A percentile compares a stretch with the other conserved stretches of the same genome.
phyloP scores from a whole-genome alignment of 2,329 filamentous ascomycete species.

The Fusarium poae region DNA sequence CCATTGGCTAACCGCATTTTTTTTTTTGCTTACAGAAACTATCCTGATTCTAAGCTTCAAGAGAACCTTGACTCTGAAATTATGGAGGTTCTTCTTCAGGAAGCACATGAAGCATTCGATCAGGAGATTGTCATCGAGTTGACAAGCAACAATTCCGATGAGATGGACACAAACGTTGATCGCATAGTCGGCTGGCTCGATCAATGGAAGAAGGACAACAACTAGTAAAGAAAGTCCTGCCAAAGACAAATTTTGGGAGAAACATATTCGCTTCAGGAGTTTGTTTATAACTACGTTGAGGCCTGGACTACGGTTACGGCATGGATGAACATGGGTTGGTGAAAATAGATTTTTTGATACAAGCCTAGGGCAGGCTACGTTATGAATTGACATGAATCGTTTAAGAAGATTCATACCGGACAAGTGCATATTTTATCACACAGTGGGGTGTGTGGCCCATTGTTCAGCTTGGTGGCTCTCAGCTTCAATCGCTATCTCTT shows the following conservation, averaged over 20 bases:
- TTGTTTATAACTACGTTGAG: not conserved
- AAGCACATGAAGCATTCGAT: conserved; percentile 88
- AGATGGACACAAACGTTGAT: conserved; percentile 90
- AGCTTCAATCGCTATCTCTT: conserved; percentile 8
- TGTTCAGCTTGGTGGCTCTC: conserved; percentile 17
- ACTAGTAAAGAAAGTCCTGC: conserved; percentile 12
- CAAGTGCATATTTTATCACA: conserved; percentile 38
- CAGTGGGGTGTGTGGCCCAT: conserved; percentile 22
- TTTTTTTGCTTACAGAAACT: conserved; percentile 68
- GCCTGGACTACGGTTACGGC: not conserved
- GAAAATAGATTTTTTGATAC: conserved; percentile 44
- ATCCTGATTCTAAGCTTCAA: conserved; percentile 87
- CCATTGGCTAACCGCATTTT: conserved; percentile 4
- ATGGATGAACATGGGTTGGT: conserved; percentile 22
- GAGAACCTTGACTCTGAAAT: conserved; percentile 98
- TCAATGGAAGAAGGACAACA: conserved; percentile 80
- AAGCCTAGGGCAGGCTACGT: conserved; percentile 34
- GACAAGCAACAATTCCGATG: conserved; percentile 81
- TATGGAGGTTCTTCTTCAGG: conserved; percentile 92
- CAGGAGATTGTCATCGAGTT: conserved; percentile 91
- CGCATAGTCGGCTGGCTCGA: conserved; percentile 85
- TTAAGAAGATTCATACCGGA: conserved; percentile 25
- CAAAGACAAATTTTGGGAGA: not conserved
- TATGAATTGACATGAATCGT: conserved; percentile 38
- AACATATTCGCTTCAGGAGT: not conserved